Evolutionary conservation across 1,139 yeast species (phyloP).

Genomic region (Candida pseudoviswanathii): DNA sequence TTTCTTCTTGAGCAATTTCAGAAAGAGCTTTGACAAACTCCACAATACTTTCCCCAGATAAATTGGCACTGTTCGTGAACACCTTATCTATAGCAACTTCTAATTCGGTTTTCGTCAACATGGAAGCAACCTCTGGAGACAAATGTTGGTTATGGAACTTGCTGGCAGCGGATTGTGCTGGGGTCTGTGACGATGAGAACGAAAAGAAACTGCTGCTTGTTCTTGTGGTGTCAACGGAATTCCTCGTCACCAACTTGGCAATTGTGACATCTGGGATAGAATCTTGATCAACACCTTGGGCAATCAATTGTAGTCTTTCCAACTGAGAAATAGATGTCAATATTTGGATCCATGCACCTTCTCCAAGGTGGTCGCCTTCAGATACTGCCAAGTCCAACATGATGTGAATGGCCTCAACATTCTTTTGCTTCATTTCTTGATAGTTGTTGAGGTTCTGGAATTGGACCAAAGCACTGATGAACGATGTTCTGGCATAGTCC

Average conservation of each 20-base stretch:
- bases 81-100: slow-evolving; percentile 86
- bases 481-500: slow-evolving; percentile 84
- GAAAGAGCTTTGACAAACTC: slow-evolving; percentile 86
- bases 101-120: slow-evolving; percentile 71
- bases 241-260: slow-evolving; percentile 65
- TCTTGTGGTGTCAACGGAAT: slow-evolving; percentile 56
- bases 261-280: slow-evolving; percentile 83
- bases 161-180: slow-evolving; percentile 46
- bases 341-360: slow-evolving; percentile 77
- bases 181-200: slow-evolving; percentile 35
- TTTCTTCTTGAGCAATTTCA: slow-evolving; percentile 87
- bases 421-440: slow-evolving; percentile 77
- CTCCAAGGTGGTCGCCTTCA: slow-evolving; percentile 71
- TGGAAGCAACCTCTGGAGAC: slow-evolving; percentile 41
- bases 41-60: slow-evolving; percentile 82
- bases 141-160: slow-evolving; percentile 49
- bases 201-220: slow-evolving; percentile 51
- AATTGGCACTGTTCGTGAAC: slow-evolving; percentile 77
- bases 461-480: slow-evolving; percentile 86
- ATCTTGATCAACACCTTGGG: slow-evolving; percentile 85
- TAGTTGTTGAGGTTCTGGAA: slow-evolving; percentile 80
- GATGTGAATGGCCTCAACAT: slow-evolving; percentile 76
- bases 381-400: slow-evolving; percentile 75
- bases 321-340: slow-evolving; percentile 84
- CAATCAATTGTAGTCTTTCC: slow-evolving; percentile 84